Evolutionary conservation across 345 rosid genomes (phyloP).

Genomic region (Eutrema japonicum): DNA sequence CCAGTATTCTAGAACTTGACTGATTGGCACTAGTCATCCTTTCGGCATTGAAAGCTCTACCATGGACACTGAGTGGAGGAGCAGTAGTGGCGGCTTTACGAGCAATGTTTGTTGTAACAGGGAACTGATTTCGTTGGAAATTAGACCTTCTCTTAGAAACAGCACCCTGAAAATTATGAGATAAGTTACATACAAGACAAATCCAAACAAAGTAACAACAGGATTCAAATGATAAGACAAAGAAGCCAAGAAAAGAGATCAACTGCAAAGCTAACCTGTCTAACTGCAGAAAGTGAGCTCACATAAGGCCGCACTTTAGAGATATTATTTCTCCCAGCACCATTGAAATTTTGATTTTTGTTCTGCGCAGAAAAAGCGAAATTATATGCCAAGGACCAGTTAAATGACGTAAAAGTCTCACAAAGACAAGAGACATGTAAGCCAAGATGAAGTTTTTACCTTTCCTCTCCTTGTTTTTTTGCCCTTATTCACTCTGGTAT

Average conservation of each 20-base stretch:
- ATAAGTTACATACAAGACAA: constrained; percentile 10
- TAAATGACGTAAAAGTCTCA: neutral
- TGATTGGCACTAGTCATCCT: constrained; percentile 50
- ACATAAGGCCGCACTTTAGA: constrained; percentile 54
- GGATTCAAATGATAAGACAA: neutral
- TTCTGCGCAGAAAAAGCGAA: constrained; percentile 49
- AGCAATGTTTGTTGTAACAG: constrained; percentile 58
- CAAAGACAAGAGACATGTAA: neutral
- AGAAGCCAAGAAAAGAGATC: constrained; percentile 1
- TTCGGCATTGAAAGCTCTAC: constrained; percentile 55
- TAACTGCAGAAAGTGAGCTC: constrained; percentile 66
- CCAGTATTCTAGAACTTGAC: constrained; percentile 60
- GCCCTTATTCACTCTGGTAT: constrained; percentile 37
- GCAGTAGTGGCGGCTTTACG: constrained; percentile 54
- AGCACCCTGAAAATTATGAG: constrained; percentile 55
- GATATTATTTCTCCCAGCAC: constrained; percentile 52
- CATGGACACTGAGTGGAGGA: constrained; percentile 47
- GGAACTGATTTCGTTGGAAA: constrained; percentile 59
- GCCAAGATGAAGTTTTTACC: constrained; percentile 45
- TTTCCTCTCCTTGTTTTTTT: constrained; percentile 53
- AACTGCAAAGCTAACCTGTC: constrained; percentile 55
- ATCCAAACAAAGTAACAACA: neutral
- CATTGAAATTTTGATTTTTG: constrained; percentile 52
- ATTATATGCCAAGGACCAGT: neutral
- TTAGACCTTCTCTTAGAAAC: constrained; percentile 73